phyloP scores from a whole-genome alignment of 2,329 filamentous ascomycete species.

The Exophiala lecanii-corni region DNA sequence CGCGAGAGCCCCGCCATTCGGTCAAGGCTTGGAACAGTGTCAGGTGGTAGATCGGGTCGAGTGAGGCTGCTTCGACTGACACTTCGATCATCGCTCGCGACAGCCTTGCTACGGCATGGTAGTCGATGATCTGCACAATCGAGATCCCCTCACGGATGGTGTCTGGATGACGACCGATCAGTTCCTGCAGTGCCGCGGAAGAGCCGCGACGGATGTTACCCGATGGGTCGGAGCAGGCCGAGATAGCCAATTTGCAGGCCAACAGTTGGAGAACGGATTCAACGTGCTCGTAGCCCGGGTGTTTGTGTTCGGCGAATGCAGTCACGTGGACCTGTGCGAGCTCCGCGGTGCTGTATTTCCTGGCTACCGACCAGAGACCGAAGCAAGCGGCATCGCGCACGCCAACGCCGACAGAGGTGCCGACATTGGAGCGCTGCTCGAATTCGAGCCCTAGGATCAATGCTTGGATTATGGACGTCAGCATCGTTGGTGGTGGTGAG shows the following conservation, averaged over 20 bases:
- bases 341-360: constrained; percentile 78
- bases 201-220: constrained; percentile 91
- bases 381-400: constrained; percentile 95
- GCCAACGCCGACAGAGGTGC: constrained; percentile 80
- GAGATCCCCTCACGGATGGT: constrained; percentile 75
- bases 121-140: constrained; percentile 86
- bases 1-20: constrained; percentile 83
- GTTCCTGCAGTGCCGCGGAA: constrained; percentile 88
- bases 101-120: constrained; percentile 85
- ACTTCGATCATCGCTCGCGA: constrained; percentile 77
- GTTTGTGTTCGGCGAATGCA: constrained; percentile 7
- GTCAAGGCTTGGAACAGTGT: constrained; percentile 67
- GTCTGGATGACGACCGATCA: constrained; percentile 88
- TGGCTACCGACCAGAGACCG: constrained; percentile 86
- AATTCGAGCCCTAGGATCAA: constrained; percentile 78
- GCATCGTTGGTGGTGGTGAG: constrained; percentile 66
- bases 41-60: constrained; percentile 62
- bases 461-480: constrained; percentile 70
- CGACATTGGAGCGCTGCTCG: constrained; percentile 79
- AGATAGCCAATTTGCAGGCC: constrained; percentile 73
- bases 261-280: constrained; percentile 64
- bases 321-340: constrained; percentile 47
- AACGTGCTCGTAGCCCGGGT: constrained; percentile 3
- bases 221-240: constrained; percentile 79
- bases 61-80: constrained; percentile 60